These are phyloP conservation scores for Trypanosoma cruzi DNA, from an alignment of 208 protist genomes.

Conservation along the genomic window DNA sequence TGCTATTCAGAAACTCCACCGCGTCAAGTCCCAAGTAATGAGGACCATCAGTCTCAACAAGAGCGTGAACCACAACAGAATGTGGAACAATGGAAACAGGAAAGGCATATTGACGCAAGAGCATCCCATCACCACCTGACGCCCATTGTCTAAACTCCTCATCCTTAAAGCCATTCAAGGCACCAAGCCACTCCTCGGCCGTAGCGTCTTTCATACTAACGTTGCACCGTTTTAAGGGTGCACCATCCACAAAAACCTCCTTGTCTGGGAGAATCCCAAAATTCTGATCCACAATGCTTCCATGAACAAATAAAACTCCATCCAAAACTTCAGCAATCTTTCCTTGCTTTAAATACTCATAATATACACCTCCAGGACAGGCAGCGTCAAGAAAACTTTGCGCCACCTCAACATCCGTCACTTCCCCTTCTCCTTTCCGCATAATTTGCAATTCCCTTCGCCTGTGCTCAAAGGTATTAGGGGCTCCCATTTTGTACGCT, in stretches of 20 bases:
- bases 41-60: constrained; percentile 51
- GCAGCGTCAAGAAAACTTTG: constrained; percentile 66
- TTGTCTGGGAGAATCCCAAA: constrained; percentile 66
- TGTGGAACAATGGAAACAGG: constrained; percentile 53
- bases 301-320: constrained; percentile 87
- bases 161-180: constrained; percentile 60
- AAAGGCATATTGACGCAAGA: constrained; percentile 62
- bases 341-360: constrained; percentile 68
- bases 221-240: neutral
- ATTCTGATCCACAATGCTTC: constrained; percentile 63
- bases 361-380: constrained; percentile 66
- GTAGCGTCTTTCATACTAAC: constrained; percentile 1
- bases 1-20: constrained; percentile 63
- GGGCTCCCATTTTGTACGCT: constrained; percentile 63
- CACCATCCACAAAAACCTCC: constrained; percentile 9
- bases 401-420: constrained; percentile 58
- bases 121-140: constrained; percentile 34
- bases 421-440: neutral
- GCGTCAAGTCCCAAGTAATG: constrained; percentile 50
- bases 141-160: constrained; percentile 53
- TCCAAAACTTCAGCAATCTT: constrained; percentile 56
- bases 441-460: constrained; percentile 56
- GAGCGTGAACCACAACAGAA: constrained; percentile 61
- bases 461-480: constrained; percentile 64
- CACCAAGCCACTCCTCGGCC: constrained; percentile 55